Evolutionary conservation across 73 alveolate species (phyloP).

Genomic region (Paramecium caudatum): DNA sequence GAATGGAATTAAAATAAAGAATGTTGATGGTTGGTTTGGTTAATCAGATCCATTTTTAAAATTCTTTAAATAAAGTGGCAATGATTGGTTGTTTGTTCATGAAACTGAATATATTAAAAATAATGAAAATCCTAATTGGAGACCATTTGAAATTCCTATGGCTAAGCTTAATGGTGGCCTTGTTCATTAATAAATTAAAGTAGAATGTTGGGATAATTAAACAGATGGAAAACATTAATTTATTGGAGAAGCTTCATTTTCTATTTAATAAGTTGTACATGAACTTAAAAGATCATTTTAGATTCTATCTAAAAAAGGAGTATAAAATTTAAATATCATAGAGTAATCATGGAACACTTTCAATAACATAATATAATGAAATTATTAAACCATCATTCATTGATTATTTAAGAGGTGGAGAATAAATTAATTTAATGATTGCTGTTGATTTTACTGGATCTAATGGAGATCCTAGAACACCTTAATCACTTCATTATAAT

Average conservation of each 20-base stretch:
- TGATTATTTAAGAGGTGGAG: constrained; percentile 95
- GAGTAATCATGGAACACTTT: constrained; percentile 67
- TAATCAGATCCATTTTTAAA: constrained; percentile 77
- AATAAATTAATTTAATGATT: constrained; percentile 81
- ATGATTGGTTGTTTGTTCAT: constrained; percentile 34
- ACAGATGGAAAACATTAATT: constrained; percentile 79
- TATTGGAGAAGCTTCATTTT: constrained; percentile 81
- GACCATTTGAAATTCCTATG: constrained; percentile 79
- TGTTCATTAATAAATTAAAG: constrained; percentile 72
- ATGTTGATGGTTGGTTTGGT: constrained; percentile 78
- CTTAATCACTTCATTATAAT: constrained; percentile 80
- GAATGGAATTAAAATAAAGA: constrained; percentile 63
- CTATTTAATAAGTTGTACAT: constrained; percentile 67
- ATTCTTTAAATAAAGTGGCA: constrained; percentile 59
- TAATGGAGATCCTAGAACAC: constrained; percentile 85
- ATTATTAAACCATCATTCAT: constrained; percentile 79
- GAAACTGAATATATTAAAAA: constrained; percentile 78
- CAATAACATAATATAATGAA: not conserved
- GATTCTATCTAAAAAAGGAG: constrained; percentile 55
- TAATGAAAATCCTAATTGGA: constrained; percentile 80
- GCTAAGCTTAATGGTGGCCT: constrained; percentile 80
- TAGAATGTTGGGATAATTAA: constrained; percentile 81
- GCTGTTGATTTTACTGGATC: constrained; percentile 97
- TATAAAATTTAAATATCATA: constrained; percentile 80
- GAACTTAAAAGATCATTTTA: constrained; percentile 63